These are phyloP conservation scores for Casaregolazyma lundiana DNA, from an alignment of 1,139 yeast species.

Conservation along the genomic window DNA sequence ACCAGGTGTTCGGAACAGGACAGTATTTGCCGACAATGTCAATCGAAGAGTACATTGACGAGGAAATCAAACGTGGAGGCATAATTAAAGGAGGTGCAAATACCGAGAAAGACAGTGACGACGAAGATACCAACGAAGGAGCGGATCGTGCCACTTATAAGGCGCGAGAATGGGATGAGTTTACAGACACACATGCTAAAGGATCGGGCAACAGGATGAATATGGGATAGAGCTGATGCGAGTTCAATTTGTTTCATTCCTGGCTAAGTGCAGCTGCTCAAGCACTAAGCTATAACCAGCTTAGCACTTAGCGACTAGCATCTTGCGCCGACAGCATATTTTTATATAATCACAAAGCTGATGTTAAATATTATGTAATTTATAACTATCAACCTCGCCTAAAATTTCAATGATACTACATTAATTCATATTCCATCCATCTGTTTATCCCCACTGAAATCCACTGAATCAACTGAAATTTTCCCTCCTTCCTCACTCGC, in stretches of 20 bases:
- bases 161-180: constrained; percentile 88
- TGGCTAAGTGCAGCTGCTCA: too few relatives aligned
- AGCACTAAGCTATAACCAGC: too few relatives aligned
- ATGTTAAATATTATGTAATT: too few relatives aligned
- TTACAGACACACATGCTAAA: constrained; percentile 77
- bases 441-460: background rate
- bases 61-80: constrained; percentile 81
- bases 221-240: constrained; percentile 20
- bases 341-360: too few relatives aligned
- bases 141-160: constrained; percentile 55
- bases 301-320: too few relatives aligned
- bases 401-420: too few relatives aligned
- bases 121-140: constrained; percentile 51
- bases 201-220: constrained; percentile 81
- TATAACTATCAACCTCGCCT: background rate
- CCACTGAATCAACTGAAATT: too few relatives aligned
- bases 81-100: constrained; percentile 52
- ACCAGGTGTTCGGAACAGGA: constrained; percentile 83
- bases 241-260: too few relatives aligned
- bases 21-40: constrained; percentile 93
- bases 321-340: too few relatives aligned
- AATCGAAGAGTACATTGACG: constrained; percentile 84
- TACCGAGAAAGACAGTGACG: constrained; percentile 30
- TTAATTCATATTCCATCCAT: too few relatives aligned
- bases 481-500: background rate